Base-by-base conservation (phyloP, 2,329 filamentous ascomycete genomes). In the Penicillium sp. region DNA sequence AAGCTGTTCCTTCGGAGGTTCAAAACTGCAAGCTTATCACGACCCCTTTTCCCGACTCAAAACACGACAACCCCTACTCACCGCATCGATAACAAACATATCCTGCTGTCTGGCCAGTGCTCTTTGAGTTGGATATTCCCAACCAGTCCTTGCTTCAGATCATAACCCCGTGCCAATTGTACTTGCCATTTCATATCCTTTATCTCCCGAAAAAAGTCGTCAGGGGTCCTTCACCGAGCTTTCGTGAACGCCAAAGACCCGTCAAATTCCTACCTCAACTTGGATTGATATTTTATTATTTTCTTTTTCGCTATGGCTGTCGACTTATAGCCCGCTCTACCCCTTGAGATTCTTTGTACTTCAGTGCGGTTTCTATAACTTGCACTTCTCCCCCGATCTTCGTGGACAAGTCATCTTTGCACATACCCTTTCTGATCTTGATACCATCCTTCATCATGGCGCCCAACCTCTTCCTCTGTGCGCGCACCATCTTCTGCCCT, bases 391-490 rank as follows among this genome's bases (percentile, higher is more conserved):
- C 24, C 10, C 34, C 34, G n/a, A 45, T 35, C 42, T 52, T 52
- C 18, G 24, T 6, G 24, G 18, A 32, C 50, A 37, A 52, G 20
- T 35, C 34, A 26, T 44, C 16, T 8, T 39, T 32, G 6, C 35
- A 45, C 29, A 35, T 43, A 48, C 34, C 37, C 20, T 24, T 40
- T 53, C 10, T 26, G 37, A 34, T 42, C 35, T 55, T 55, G 53
- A 50, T 53, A 50, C 56, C 48, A 53, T 43, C 49, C 43, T 46
- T 46, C 45, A 61, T 53, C 57, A 81, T 81, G 79, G 76, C 79
- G 40, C 79, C 79, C 59, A 81, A 81, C 63, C 74, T 80, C 47
- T 78, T 79, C 53, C 64, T 81, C 65, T 79, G 77, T 49, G 72
- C 78, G n/a, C 78, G 79, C 53, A 76, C 72, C 50, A 68, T 78